These are phyloP conservation scores for Dactylella cylindrospora DNA, from an alignment of 2,329 filamentous ascomycete genomes.

Conservation along the genomic window DNA sequence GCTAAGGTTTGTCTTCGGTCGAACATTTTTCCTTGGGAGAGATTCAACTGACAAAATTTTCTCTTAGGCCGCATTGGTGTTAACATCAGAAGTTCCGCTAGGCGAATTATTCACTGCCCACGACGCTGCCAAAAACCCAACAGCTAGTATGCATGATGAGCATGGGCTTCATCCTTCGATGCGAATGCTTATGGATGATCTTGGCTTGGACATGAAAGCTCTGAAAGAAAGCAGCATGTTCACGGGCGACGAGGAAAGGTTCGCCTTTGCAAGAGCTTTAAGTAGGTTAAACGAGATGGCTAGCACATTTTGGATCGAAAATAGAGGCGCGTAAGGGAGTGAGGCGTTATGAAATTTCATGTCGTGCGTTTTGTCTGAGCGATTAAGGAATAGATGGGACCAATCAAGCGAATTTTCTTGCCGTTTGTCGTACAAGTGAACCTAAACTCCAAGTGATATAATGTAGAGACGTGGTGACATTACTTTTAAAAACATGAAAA, in stretches of 20 bases:
- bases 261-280: conserved; percentile 88
- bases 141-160: conserved; percentile 59
- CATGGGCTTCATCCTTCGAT: conserved; percentile 67
- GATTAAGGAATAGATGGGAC: no score
- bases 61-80: conserved; percentile 83
- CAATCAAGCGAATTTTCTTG: no score
- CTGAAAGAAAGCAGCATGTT: conserved; percentile 86
- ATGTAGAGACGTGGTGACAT: no score
- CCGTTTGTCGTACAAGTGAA: no score
- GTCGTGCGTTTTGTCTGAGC: no score
- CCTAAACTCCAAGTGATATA: no score
- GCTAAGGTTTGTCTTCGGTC: conserved; percentile 55
- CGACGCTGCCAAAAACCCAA: conserved; percentile 58
- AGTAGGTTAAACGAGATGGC: conserved; percentile 63
- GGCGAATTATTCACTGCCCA: conserved; percentile 80
- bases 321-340: conserved; percentile 20
- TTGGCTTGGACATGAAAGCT: conserved; percentile 79
- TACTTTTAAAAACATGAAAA: no score
- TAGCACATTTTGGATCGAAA: conserved; percentile 40
- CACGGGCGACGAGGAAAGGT: conserved; percentile 90
- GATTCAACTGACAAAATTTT: no score
- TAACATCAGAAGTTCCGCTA: conserved; percentile 84
- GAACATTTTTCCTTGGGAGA: no score
- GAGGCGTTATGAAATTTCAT: no score
- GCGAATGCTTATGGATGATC: conserved; percentile 80